Base-by-base conservation (phyloP, 345 rosid genomes). In the Jatropha curcas region DNA sequence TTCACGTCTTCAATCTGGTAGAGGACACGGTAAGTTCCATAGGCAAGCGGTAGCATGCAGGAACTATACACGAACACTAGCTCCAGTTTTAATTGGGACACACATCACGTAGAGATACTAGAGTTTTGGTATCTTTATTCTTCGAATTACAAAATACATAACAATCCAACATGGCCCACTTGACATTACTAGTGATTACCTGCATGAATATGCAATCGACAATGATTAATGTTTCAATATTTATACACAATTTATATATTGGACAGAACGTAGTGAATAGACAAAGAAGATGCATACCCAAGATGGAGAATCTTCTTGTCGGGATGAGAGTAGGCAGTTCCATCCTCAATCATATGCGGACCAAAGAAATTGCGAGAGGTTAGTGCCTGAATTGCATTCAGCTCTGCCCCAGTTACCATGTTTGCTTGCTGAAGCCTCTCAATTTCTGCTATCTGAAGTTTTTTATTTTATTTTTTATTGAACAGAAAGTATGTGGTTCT, bases 281-380 rank as follows among this genome's bases (percentile, higher is more conserved):
- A 60, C 5, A 7, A 8, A 34, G 65, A n/a, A 12, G 24, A 30
- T 34, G 43, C 22, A 46, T 70, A 94, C 86, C 97, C 97, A 53
- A 92, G 97, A 82, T 92, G 92, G 71, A 90, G 93, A 6, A 84
- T 78, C 81, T 90, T 94, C 88, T 89, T 92, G 84, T 89, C 95
- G 0, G 86, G 78, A 50, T 82, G 86, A 4, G 94, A 84, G 85
- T 85, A 90, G 19, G 84, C 60, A 61, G 76, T 61, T 58, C 77
- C 86, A 37, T 72, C 75, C 3, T 85, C 90, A 48, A 94, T 74
- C 76, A 90, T 76, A 69, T 82, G 76, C 2, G 92, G 73, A 48
- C 80, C 81, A 69, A 95, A 91, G 97, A 92, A 95, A 79, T 95
- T 91, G 74, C 93, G 91, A 53, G 97, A 88, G 51, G 92, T 87